These are phyloP conservation scores for Phytophthora agathidicida DNA, from an alignment of 352 stramenopile genomes.

Conservation along the genomic window DNA sequence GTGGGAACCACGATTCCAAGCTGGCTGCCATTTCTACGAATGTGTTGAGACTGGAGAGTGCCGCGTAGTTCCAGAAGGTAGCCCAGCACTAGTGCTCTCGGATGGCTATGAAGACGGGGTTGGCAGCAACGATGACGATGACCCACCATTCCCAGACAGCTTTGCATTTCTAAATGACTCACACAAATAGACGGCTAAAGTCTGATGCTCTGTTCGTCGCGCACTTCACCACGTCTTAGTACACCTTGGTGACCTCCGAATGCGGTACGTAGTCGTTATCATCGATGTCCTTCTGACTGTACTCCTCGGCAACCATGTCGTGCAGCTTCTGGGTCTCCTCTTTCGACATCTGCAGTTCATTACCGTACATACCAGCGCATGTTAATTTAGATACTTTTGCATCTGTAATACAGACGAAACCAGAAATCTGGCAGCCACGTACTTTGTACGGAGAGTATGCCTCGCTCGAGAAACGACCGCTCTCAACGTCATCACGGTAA, in stretches of 20 bases:
- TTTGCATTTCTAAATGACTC: slow-evolving; percentile 73
- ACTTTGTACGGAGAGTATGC: slow-evolving; percentile 96
- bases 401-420: neutral
- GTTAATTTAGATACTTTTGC: neutral
- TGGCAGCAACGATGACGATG: slow-evolving; percentile 33
- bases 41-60: slow-evolving; percentile 75
- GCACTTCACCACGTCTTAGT: slow-evolving; percentile 40
- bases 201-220: neutral
- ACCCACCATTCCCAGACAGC: slow-evolving; percentile 57
- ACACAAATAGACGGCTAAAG: slow-evolving; percentile 19
- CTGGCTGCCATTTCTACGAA: slow-evolving; percentile 80
- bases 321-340: slow-evolving; percentile 80
- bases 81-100: neutral
- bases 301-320: slow-evolving; percentile 63
- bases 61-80: slow-evolving; percentile 18
- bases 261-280: slow-evolving; percentile 33
- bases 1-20: slow-evolving; percentile 69
- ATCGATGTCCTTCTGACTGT: slow-evolving; percentile 40
- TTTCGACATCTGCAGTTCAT: slow-evolving; percentile 67
- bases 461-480: slow-evolving; percentile 92
- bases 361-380: slow-evolving; percentile 5
- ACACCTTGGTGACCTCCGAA: slow-evolving; percentile 84
- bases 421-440: neutral
- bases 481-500: slow-evolving; percentile 98
- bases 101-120: slow-evolving; percentile 18